A percentile compares a stretch with the other conserved stretches of the same genome.
These are phyloP conservation scores for Paramecium sonneborni DNA, from an alignment of 73 alveolate genomes.

Conservation along the genomic window DNA sequence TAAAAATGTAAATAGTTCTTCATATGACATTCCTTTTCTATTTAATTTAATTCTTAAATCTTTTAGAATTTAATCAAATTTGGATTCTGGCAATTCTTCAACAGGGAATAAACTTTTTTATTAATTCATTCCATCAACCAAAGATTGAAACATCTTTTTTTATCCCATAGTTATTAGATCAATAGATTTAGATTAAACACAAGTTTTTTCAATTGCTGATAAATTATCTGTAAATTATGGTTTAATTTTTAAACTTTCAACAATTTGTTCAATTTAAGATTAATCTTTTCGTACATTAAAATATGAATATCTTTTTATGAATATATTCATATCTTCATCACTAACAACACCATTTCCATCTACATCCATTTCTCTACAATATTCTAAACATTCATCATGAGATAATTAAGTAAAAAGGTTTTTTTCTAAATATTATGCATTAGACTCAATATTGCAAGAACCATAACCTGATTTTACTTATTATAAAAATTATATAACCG, in stretches of 20 bases:
- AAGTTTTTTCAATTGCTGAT: background rate
- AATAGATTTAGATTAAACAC: slow-evolving; percentile 30
- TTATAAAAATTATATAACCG: slow-evolving; percentile 53
- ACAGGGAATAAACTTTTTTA: slow-evolving; percentile 60
- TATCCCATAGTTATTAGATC: slow-evolving; percentile 41
- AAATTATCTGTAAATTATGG: background rate
- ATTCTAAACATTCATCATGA: slow-evolving; percentile 49
- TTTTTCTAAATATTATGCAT: slow-evolving; percentile 31
- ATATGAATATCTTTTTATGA: slow-evolving; percentile 61
- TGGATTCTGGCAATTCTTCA: slow-evolving; percentile 55
- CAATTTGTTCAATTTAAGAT: slow-evolving; percentile 30
- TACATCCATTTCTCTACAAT: slow-evolving; percentile 61
- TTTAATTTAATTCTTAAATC: slow-evolving; percentile 61
- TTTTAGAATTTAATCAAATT: slow-evolving; percentile 59
- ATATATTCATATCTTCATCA: slow-evolving; percentile 59
- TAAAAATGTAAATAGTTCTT: slow-evolving; percentile 63
- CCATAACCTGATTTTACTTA: slow-evolving; percentile 59
- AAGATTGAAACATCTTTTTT: slow-evolving; percentile 2
- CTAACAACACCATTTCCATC: slow-evolving; percentile 65
- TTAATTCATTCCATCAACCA: slow-evolving; percentile 58
- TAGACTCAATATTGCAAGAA: slow-evolving; percentile 6
- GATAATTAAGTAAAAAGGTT: background rate
- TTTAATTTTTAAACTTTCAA: background rate
- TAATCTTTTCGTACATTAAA: slow-evolving; percentile 54
- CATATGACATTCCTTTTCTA: slow-evolving; percentile 60